These are phyloP conservation scores for Mortierella sp. DNA, from an alignment of 371 early-diverging fungal genomes.

Conservation along the genomic window DNA sequence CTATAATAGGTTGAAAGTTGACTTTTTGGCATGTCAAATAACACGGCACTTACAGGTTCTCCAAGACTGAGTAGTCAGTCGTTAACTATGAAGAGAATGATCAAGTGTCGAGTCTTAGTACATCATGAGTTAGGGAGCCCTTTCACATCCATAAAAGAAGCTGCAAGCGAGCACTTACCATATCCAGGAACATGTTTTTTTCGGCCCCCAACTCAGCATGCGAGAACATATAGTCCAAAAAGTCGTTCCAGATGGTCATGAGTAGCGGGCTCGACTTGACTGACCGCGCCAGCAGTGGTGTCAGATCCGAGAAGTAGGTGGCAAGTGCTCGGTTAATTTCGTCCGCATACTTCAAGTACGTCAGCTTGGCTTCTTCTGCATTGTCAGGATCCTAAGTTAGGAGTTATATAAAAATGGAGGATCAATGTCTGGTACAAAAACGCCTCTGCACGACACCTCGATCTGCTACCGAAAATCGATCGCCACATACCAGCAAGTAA, in stretches of 20 bases:
- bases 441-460: background rate
- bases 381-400: slow-evolving; percentile 28
- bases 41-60: slow-evolving; percentile 59
- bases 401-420: slow-evolving; percentile 13
- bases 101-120: background rate
- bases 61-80: slow-evolving; percentile 46
- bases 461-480: no score
- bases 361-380: slow-evolving; percentile 27
- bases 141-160: background rate
- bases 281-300: slow-evolving; percentile 21
- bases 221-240: slow-evolving; percentile 43
- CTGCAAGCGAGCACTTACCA: slow-evolving; percentile 1
- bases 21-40: background rate
- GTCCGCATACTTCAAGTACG: slow-evolving; percentile 42
- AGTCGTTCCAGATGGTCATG: slow-evolving; percentile 50
- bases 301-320: slow-evolving; percentile 30
- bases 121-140: background rate
- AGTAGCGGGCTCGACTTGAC: slow-evolving; percentile 21
- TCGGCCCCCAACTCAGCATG: slow-evolving; percentile 29
- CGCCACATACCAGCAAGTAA: slow-evolving; percentile 49
- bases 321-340: slow-evolving; percentile 49
- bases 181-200: slow-evolving; percentile 33
- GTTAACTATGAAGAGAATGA: slow-evolving; percentile 45
- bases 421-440: background rate
- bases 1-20: background rate